phyloP scores from a whole-genome alignment of 805 yeast species.

The Barnettozyma californica region DNA sequence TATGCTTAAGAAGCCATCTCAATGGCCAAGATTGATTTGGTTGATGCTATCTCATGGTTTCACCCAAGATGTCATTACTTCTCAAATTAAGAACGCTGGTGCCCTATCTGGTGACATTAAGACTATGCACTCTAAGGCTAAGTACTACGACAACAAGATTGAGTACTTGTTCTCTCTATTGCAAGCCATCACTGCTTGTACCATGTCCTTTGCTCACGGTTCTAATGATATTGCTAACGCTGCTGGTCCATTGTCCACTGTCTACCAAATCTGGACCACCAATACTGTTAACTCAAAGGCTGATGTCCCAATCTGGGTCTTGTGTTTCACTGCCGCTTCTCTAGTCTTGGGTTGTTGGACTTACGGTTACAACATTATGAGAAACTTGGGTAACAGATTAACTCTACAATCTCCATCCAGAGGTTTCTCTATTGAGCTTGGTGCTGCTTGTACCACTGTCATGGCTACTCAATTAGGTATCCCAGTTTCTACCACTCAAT shows the following conservation, averaged over 20 bases:
- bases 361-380: slow-evolving; percentile 66
- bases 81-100: slow-evolving; percentile 37
- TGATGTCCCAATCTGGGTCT: slow-evolving; percentile 67
- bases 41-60: slow-evolving; percentile 53
- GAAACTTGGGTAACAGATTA: slow-evolving; percentile 66
- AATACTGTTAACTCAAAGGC: slow-evolving; percentile 41
- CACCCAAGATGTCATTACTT: slow-evolving; percentile 53
- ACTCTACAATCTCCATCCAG: slow-evolving; percentile 74
- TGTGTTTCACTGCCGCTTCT: slow-evolving; percentile 62
- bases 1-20: slow-evolving; percentile 40
- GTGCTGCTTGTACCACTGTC: slow-evolving; percentile 70
- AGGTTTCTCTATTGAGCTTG: slow-evolving; percentile 72
- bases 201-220: slow-evolving; percentile 81
- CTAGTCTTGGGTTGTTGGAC: slow-evolving; percentile 67
- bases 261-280: slow-evolving; percentile 55
- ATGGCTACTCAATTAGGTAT: slow-evolving; percentile 69
- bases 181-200: slow-evolving; percentile 69
- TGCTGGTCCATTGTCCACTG: slow-evolving; percentile 66
- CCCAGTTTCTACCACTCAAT: slow-evolving; percentile 75
- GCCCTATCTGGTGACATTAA: slow-evolving; percentile 42
- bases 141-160: slow-evolving; percentile 63
- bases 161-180: slow-evolving; percentile 64
- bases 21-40: slow-evolving; percentile 51
- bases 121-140: slow-evolving; percentile 50
- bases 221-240: slow-evolving; percentile 79